Evolutionary conservation across 495 filamentous ascomycete genomes (phyloP), one percentile per base, ranked within the genome.

Genomic region (Neurospora sp.): DNA sequence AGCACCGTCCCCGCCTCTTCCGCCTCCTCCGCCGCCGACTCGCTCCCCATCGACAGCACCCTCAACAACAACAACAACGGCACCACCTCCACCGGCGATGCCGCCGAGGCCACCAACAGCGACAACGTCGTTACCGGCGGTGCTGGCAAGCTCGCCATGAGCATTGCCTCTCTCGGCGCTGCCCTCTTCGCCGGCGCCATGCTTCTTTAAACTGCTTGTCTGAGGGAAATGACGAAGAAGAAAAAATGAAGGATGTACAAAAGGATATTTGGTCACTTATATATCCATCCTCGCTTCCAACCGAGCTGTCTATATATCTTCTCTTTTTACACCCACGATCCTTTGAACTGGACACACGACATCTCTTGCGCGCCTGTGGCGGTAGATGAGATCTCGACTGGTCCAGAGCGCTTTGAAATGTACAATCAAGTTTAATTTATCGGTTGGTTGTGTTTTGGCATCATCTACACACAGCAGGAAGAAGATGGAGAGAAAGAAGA

Each of bases 161-260:
- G 72, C 75, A 23, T 79, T 37, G 74, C 73, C 42, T 76, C 73
- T 18, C 46, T 78, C 10, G 80, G 74, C 27, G 79, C 74, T 31
- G 79, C 80, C 42, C 73, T 79, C 62, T 44, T 78, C 70, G n/a
- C 80, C 39, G 78, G 73, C 69, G 75, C 71, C 72, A 72, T 81
- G 54, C 70, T 73, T n/a, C 76, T 82, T 73, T 82, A 80, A 81
- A 39, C 14, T 16, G 31, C 10, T 31, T 10, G 14, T 5, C 8
- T 69, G 20, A 66, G 12, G 37, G 37, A 69, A 69, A 69, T 66
- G 44, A 72, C 14, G 44, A 69, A 69, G 2, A 16, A 12, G 39
- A 16, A 35, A n/a, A 62, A 7, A 71, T 70, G 39, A 39, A 37
- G 23, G 54, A 66, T 35, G 54, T 35, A 66, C 27, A 66, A 66